Base-by-base conservation (phyloP, 176 grass and related monocot genomes). In the Juncus inflexus region DNA sequence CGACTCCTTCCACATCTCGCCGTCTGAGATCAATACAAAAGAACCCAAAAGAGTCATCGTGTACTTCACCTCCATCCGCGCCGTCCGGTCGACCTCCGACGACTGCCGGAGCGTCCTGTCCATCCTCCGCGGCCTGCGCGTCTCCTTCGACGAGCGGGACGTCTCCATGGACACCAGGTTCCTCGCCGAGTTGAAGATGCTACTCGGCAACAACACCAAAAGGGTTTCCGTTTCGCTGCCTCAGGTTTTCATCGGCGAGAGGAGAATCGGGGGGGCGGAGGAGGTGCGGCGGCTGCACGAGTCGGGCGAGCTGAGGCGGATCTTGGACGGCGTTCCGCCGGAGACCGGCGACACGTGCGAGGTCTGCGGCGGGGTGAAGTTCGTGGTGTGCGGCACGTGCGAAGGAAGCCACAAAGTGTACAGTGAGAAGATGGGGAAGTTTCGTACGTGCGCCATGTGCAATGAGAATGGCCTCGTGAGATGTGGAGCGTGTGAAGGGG, bases 401-500 rank as follows among this genome's bases (percentile, higher is more conserved):
- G 7, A 66, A 42, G 91, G 91, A 13, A 87, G 84, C 73, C 84
- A 80, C 64, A 89, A 77, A 13, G 5, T 77, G 56, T 96, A 83
- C 78, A 87, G 84, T 77, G 79, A 96, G 40, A 90, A 96, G 78
- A 78, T 81, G 55, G 76, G 67, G 40, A 77, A 70, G 3, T 90
- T 96, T 82, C 87, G 84, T 60, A 76, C 81, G 81, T 96, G 87
- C 78, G 10, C 67, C 56, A 70, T 61, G 55, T 96, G 91, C 91
- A 87, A 95, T 51, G 91, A 95, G 73, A 87, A 90, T 64, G 91
- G 91, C 10, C 86, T 95, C 65, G 75, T 95, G 60, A 78, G 86
- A 12, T 95, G 91, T 50, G 10, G 52, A 19, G 40, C 72, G 6
- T 96, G 90, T 65, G 39, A 37, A 37, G 1, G 0, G 0, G 43